phyloP scores from a whole-genome alignment of 1,139 yeast genomes.

The Citeromyces siamensis region DNA sequence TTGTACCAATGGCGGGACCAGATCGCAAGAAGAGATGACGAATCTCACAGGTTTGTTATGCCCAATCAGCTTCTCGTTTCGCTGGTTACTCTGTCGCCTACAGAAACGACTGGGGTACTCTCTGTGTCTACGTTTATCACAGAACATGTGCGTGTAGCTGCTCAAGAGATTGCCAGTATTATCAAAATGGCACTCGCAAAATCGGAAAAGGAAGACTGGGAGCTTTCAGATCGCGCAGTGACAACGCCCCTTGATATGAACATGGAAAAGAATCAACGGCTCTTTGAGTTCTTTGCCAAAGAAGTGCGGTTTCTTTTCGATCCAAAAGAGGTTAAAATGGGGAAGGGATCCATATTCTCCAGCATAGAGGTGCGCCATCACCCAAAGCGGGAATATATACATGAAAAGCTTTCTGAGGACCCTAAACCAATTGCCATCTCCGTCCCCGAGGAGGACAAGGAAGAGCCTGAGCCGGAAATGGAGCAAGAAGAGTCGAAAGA shows the following conservation, averaged over 20 bases:
- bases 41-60: conserved; percentile 74
- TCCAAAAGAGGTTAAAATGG: conserved; percentile 9
- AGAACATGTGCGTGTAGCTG: conserved; percentile 44
- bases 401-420: conserved; percentile 8
- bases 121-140: conserved; percentile 35
- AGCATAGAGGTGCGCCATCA: conserved; percentile 7
- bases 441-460: conserved; percentile 6
- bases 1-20: conserved; percentile 78
- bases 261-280: conserved; percentile 6
- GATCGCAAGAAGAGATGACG: conserved; percentile 67
- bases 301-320: conserved; percentile 5
- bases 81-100: conserved; percentile 46
- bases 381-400: conserved; percentile 9
- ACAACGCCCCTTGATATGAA: too few relatives aligned
- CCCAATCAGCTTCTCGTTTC: conserved; percentile 67
- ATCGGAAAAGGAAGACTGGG: conserved; percentile 17
- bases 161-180: conserved; percentile 43
- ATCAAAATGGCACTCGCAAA: conserved; percentile 27
- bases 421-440: not conserved
- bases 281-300: conserved; percentile 7
- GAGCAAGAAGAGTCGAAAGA: conserved; percentile 20
- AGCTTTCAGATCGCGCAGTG: not conserved
- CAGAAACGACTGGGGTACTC: conserved; percentile 43
- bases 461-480: conserved; percentile 6
- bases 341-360: conserved; percentile 8